Evolutionary conservation across 176 grass and related monocot genomes (phyloP).

Genomic region (Rhynchospora pubera): DNA sequence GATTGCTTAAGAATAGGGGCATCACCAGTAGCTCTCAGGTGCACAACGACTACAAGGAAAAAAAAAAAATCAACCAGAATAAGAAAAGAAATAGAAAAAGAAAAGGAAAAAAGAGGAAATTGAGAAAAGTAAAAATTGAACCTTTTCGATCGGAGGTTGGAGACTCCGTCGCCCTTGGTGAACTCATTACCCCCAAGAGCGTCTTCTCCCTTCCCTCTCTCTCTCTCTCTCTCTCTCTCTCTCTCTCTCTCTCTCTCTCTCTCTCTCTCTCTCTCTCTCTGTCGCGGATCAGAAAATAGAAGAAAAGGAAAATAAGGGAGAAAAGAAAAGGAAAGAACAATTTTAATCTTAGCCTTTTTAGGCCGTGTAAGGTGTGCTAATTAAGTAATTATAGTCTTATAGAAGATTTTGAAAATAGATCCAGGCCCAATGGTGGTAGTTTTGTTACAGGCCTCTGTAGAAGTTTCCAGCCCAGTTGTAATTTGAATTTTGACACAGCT

Average conservation of each 20-base stretch:
- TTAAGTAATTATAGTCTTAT: no score
- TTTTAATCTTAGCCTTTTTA: background rate
- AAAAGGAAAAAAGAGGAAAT: background rate
- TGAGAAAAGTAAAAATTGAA: background rate
- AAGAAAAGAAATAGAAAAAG: background rate
- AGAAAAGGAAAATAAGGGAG: background rate
- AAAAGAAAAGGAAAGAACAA: background rate
- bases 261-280: no score
- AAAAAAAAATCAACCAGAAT: background rate
- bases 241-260: no score
- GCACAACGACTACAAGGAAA: conserved; percentile 63
- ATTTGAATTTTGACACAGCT: background rate
- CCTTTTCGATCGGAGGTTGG: conserved; percentile 39
- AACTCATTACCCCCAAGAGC: background rate
- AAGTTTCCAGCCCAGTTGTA: background rate
- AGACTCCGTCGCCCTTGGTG: conserved; percentile 27
- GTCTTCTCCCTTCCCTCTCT: no score
- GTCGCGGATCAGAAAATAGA: no score
- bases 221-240: no score
- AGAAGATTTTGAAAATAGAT: background rate
- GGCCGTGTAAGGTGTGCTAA: background rate
- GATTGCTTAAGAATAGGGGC: conserved; percentile 72
- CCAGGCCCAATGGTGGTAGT: background rate
- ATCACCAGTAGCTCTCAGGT: conserved; percentile 61
- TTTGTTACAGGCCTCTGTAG: background rate